Conservation (phyloP, 495 filamentous ascomycete species). For the Aspergillus ostianus region DNA sequence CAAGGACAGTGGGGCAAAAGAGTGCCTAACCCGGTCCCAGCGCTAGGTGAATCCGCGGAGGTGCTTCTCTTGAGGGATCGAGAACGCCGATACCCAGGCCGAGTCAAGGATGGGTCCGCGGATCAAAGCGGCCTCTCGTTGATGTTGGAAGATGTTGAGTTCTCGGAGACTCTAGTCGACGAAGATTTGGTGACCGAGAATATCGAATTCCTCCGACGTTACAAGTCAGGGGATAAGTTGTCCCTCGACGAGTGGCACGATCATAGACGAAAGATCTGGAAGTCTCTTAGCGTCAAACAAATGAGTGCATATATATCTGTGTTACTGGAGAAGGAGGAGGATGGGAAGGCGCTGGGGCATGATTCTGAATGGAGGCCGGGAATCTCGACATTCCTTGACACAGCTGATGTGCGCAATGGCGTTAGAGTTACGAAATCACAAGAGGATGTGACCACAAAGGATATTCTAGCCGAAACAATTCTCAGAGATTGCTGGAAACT, state of each 20-base stretch:
- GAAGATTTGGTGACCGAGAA: conserved; percentile 11
- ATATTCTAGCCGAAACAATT: conserved; percentile 36
- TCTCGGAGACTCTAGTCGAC: conserved; percentile 16
- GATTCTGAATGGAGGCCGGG: conserved; percentile 31
- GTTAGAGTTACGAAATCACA: conserved; percentile 16
- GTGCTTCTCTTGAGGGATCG: conserved; percentile 37
- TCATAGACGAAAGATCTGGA: conserved; percentile 24
- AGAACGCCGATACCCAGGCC: conserved; percentile 11
- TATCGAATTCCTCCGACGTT: conserved; percentile 28
- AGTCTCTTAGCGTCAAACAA: conserved; percentile 37
- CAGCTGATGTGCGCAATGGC: conserved; percentile 10
- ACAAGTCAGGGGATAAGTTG: conserved; percentile 25
- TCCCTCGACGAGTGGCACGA: conserved; percentile 25
- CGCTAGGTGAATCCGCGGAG: conserved; percentile 42
- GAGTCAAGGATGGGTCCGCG: conserved; percentile 4
- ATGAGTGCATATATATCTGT: conserved; percentile 30
- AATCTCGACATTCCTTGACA: conserved; percentile 25
- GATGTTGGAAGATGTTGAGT: conserved; percentile 31
- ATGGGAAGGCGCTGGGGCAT: neutral
- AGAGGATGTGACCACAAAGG: conserved; percentile 27
- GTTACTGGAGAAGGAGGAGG: neutral
- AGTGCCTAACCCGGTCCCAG: conserved; percentile 30
- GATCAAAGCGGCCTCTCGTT: conserved; percentile 17
- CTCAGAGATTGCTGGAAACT: conserved; percentile 47
- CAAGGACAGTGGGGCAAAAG: conserved; percentile 9